Percentiles rank a stretch among this genome's conserved stretches.
Conservation (phyloP, 2,329 filamentous ascomycete species). For the Chaetoscypha palmicola region DNA sequence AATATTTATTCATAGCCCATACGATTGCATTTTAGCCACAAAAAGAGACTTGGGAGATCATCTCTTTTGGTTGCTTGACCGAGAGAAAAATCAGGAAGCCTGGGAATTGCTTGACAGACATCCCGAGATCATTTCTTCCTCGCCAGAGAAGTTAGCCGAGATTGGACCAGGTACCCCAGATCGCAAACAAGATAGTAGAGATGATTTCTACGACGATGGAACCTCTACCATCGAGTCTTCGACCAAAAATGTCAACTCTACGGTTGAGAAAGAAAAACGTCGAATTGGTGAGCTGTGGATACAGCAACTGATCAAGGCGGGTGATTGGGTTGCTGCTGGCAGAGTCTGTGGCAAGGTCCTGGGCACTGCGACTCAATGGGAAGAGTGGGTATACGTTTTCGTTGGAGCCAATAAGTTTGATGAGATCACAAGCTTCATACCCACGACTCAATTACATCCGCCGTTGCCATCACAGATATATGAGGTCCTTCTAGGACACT, state of each 20-base stretch:
- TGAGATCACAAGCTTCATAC: constrained; percentile 81
- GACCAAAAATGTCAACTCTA: constrained; percentile 51
- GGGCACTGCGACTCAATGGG: constrained; percentile 74
- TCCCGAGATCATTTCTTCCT: constrained; percentile 58
- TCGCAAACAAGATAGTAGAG: constrained; percentile 30
- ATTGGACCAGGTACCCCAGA: constrained; percentile 37
- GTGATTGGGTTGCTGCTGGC: constrained; percentile 72
- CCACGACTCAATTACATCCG: constrained; percentile 67
- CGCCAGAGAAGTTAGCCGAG: constrained; percentile 36
- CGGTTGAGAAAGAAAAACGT: constrained; percentile 78
- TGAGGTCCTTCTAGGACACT: constrained; percentile 82
- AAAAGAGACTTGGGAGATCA: constrained; percentile 83
- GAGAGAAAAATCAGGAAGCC: constrained; percentile 71
- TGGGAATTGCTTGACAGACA: constrained; percentile 88
- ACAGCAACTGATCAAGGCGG: constrained; percentile 68
- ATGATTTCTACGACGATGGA: constrained; percentile 70
- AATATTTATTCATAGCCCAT: constrained; percentile 93
- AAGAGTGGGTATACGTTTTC: constrained; percentile 93
- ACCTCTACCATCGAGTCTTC: constrained; percentile 57
- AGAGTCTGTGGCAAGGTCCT: constrained; percentile 77
- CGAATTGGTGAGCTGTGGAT: constrained; percentile 92
- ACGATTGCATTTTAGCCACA: constrained; percentile 89
- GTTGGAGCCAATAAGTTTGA: constrained; percentile 80
- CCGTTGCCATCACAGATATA: constrained; percentile 77
- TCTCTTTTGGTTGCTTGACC: constrained; percentile 76